phyloP scores from a whole-genome alignment of 768 basidiomycete genomes.

The Mycena galericulata region DNA sequence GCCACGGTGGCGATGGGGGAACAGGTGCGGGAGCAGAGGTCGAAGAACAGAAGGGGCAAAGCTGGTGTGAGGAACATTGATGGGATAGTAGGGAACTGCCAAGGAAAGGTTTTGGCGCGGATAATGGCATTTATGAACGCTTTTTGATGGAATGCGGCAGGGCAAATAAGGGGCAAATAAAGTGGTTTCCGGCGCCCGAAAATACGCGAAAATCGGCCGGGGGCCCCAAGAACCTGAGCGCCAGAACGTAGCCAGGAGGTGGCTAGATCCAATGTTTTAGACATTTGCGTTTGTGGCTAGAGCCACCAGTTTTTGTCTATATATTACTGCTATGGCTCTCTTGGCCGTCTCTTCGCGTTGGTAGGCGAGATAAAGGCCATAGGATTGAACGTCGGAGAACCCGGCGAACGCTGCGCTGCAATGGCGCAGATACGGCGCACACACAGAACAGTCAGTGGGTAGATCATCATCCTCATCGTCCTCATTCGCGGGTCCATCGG shows the following conservation, averaged over 20 bases:
- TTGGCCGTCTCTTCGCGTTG: too few species aligned
- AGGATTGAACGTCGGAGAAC: too few species aligned
- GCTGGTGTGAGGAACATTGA: too few species aligned
- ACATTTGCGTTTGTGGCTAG: not conserved
- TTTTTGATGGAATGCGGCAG: not conserved
- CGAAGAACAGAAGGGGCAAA: too few species aligned
- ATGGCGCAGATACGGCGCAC: too few species aligned
- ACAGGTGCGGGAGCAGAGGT: too few species aligned
- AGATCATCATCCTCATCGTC: too few species aligned
- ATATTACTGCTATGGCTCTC: not conserved
- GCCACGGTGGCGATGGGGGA: too few species aligned
- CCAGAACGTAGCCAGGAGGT: not conserved
- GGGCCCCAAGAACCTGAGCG: not conserved
- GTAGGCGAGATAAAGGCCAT: too few species aligned
- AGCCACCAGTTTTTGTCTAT: not conserved
- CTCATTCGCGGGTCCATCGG: too few species aligned
- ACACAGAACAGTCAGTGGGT: too few species aligned
- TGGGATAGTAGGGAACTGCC: not conserved
- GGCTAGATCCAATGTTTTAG: not conserved
- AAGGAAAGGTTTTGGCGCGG: not conserved
- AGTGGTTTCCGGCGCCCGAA: not conserved
- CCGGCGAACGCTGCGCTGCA: too few species aligned
- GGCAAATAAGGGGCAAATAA: constrained; percentile 1
- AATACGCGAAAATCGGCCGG: not conserved
- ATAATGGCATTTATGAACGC: not conserved